phyloP scores from a whole-genome alignment of 371 early-diverging fungal genomes.

The Saksenaea vasiformis region DNA sequence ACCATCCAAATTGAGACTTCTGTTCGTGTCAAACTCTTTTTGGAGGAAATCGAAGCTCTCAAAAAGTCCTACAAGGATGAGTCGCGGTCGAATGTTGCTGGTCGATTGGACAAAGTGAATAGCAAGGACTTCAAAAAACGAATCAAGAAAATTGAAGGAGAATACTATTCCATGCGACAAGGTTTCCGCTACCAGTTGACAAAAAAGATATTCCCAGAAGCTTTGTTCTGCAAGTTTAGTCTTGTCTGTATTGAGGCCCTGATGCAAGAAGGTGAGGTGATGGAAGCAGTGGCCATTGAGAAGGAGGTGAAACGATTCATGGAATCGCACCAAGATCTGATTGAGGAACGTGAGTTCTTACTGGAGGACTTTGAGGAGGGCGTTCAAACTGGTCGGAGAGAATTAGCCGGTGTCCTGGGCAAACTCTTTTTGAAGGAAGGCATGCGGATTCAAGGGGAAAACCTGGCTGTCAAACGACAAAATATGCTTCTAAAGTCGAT shows the following conservation, averaged over 20 bases:
- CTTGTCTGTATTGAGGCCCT: conserved; percentile 64
- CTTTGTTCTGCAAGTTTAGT: conserved; percentile 31
- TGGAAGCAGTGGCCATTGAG: conserved; percentile 59
- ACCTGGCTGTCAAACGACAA: conserved; percentile 69
- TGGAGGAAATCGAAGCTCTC: conserved; percentile 34
- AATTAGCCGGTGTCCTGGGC: conserved; percentile 69
- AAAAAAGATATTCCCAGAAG: conserved; percentile 32
- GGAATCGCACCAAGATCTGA: conserved; percentile 45
- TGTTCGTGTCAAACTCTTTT: conserved; percentile 39
- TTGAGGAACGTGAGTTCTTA: conserved; percentile 59
- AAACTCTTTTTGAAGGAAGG: conserved; percentile 75
- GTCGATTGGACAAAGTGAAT: conserved; percentile 59
- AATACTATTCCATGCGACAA: conserved; percentile 25
- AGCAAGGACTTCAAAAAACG: conserved; percentile 67
- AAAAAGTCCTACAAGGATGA: conserved; percentile 19
- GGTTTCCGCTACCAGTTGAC: conserved; percentile 26
- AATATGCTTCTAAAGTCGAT: conserved; percentile 61
- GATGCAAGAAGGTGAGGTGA: conserved; percentile 74
- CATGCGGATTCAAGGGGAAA: conserved; percentile 68
- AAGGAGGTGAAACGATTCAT: conserved; percentile 50
- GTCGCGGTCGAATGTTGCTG: conserved; percentile 48
- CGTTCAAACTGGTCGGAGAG: conserved; percentile 64
- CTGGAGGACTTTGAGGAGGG: conserved; percentile 71
- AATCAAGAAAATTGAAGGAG: conserved; percentile 56
- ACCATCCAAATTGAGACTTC: conserved; percentile 17